phyloP scores from a whole-genome alignment of 331 rosid species.

The Dryas integrifolia region DNA sequence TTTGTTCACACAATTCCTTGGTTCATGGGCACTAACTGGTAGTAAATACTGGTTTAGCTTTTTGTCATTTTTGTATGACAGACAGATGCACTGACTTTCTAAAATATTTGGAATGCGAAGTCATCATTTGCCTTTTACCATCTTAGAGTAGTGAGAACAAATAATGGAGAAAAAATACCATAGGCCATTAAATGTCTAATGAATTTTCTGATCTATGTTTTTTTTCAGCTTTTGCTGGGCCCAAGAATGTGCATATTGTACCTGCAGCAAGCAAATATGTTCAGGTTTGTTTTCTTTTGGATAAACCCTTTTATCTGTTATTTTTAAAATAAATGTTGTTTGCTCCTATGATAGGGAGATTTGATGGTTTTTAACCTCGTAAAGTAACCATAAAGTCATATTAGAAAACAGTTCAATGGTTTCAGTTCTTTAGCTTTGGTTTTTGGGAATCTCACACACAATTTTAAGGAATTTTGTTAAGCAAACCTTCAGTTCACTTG shows the following conservation, averaged over 20 bases:
- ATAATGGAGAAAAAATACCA: slow-evolving; percentile 25
- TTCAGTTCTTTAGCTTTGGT: too few species aligned
- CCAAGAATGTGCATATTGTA: slow-evolving; percentile 57
- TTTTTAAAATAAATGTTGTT: neutral
- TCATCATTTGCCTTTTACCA: neutral
- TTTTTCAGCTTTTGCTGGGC: slow-evolving; percentile 77
- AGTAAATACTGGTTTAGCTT: slow-evolving; percentile 19
- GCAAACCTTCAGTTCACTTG: too few species aligned
- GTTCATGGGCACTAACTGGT: slow-evolving; percentile 72
- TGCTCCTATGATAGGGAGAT: too few species aligned
- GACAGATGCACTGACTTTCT: slow-evolving; percentile 22
- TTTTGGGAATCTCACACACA: too few species aligned
- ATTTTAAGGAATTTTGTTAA: too few species aligned
- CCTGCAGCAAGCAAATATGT: slow-evolving; percentile 81
- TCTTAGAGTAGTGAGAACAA: neutral
- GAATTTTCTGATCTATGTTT: neutral
- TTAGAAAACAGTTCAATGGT: too few species aligned
- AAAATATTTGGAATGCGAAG: neutral
- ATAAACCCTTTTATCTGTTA: neutral
- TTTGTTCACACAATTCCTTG: slow-evolving; percentile 63
- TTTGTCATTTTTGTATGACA: slow-evolving; percentile 5
- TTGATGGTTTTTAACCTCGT: too few species aligned
- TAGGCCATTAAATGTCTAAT: slow-evolving; percentile 33
- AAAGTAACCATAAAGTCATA: too few species aligned
- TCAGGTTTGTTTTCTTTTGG: slow-evolving; percentile 52